Conservation (phyloP, 75 land plant species). For the Ceratopteris richardii region DNA sequence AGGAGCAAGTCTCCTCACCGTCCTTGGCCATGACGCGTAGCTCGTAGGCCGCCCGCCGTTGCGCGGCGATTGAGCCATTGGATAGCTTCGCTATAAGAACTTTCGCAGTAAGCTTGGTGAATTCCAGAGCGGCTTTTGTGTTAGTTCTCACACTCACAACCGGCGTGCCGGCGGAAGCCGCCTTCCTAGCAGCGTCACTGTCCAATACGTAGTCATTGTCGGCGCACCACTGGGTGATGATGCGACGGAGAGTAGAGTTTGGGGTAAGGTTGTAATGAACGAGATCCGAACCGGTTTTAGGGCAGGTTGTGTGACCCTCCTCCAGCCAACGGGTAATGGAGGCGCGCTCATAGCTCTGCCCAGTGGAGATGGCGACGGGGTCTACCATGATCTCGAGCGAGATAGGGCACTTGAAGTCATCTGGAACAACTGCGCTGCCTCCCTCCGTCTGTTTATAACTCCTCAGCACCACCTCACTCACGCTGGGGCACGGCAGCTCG, state of each 20-base stretch:
- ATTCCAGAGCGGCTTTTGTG: conserved; percentile 45
- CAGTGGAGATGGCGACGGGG: conserved; percentile 63
- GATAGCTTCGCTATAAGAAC: conserved; percentile 57
- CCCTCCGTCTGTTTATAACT: too few species aligned
- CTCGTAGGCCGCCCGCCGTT: conserved; percentile 55
- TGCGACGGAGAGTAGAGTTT: conserved; percentile 55
- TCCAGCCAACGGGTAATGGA: conserved; percentile 61
- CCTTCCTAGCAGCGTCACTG: background rate
- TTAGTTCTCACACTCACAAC: too few species aligned
- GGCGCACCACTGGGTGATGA: conserved; percentile 59
- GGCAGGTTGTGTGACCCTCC: conserved; percentile 59
- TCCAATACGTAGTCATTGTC: conserved; percentile 38
- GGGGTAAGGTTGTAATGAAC: conserved; percentile 45
- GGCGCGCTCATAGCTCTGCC: conserved; percentile 66
- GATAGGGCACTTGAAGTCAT: conserved; percentile 64
- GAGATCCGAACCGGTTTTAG: conserved; percentile 60
- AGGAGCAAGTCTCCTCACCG: conserved; percentile 51
- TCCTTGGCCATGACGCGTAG: conserved; percentile 62
- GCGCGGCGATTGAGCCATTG: conserved; percentile 36
- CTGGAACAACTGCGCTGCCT: too few species aligned
- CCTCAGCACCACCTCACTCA: background rate
- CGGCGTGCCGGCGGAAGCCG: too few species aligned
- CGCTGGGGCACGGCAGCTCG: background rate
- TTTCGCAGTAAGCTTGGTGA: conserved; percentile 48
- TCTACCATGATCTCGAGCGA: conserved; percentile 70